phyloP scores from a whole-genome alignment of 495 filamentous ascomycete species.

The Penicillium verhagenii region DNA sequence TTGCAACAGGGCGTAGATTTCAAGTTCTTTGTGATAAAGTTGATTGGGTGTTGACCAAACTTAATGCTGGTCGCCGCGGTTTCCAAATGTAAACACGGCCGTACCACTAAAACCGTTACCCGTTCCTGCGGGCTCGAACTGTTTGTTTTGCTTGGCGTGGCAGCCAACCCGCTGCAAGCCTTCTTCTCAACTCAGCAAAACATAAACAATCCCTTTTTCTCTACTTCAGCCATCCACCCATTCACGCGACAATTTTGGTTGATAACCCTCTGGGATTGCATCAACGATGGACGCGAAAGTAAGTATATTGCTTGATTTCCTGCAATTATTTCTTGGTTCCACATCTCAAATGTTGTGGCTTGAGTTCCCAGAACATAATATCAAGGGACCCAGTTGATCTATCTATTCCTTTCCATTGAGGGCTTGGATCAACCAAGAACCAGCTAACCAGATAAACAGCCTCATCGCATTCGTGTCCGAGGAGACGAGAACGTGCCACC shows the following conservation, averaged over 20 bases:
- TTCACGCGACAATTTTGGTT: constrained; percentile 4
- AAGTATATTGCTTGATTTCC: constrained; percentile 16
- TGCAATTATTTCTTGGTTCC: neutral
- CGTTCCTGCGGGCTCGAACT: constrained; percentile 1
- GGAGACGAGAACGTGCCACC: constrained; percentile 72
- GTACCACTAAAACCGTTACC: neutral
- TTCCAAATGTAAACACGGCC: neutral
- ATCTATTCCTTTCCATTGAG: neutral
- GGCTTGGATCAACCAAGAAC: neutral
- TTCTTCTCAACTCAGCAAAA: constrained; percentile 29
- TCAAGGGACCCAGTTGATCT: neutral
- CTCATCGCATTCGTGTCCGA: constrained; percentile 32
- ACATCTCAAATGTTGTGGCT: neutral
- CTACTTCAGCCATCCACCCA: neutral
- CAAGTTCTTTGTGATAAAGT: neutral
- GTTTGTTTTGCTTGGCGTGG: constrained; percentile 27
- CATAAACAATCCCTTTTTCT: constrained; percentile 34
- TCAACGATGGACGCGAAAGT: constrained; percentile 47
- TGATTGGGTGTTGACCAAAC: neutral
- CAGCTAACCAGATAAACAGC: constrained; percentile 1
- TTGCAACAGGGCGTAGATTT: too few relatives aligned
- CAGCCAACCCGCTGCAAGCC: constrained; percentile 6
- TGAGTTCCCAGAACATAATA: neutral
- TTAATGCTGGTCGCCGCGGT: neutral
- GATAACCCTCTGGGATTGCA: neutral